A percentile compares a stretch with the other conserved stretches of the same genome.
These are phyloP conservation scores for Gossypium mustelinum DNA, from an alignment of 345 rosid genomes.

Conservation along the genomic window DNA sequence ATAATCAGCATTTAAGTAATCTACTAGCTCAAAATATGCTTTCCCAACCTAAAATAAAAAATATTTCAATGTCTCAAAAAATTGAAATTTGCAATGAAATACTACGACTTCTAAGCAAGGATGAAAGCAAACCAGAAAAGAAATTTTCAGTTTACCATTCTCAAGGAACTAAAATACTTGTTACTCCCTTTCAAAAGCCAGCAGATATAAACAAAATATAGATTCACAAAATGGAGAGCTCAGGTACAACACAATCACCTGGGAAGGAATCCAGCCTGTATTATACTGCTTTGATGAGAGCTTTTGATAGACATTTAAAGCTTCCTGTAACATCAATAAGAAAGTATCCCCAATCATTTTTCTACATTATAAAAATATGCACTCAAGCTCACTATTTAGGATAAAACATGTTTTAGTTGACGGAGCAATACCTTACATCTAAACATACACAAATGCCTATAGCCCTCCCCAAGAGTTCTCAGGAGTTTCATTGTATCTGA, in stretches of 20 bases:
- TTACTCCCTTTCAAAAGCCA: background rate
- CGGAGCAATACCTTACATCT: constrained; percentile 61
- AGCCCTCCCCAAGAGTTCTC: constrained; percentile 74
- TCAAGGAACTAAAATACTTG: background rate
- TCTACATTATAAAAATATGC: background rate
- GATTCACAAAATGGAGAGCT: constrained; percentile 1
- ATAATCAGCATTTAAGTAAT: constrained; percentile 52
- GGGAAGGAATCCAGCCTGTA: constrained; percentile 51
- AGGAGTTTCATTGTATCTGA: constrained; percentile 64
- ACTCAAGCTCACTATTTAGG: constrained; percentile 10
- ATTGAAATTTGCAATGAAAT: constrained; percentile 3
- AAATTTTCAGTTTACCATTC: background rate
- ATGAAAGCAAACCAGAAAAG: background rate
- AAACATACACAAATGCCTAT: constrained; percentile 63
- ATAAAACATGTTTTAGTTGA: background rate
- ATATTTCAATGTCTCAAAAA: constrained; percentile 13
- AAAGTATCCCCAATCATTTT: background rate
- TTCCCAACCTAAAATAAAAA: constrained; percentile 54
- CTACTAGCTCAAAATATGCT: constrained; percentile 53
- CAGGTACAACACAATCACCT: constrained; percentile 23
- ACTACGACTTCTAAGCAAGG: background rate
- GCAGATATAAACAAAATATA: background rate
- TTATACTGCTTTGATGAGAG: constrained; percentile 77
- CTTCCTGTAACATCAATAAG: constrained; percentile 53
- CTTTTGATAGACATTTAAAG: constrained; percentile 57